Base-by-base conservation (phyloP, 2,329 filamentous ascomycete genomes). In the Penicillium palitans region DNA sequence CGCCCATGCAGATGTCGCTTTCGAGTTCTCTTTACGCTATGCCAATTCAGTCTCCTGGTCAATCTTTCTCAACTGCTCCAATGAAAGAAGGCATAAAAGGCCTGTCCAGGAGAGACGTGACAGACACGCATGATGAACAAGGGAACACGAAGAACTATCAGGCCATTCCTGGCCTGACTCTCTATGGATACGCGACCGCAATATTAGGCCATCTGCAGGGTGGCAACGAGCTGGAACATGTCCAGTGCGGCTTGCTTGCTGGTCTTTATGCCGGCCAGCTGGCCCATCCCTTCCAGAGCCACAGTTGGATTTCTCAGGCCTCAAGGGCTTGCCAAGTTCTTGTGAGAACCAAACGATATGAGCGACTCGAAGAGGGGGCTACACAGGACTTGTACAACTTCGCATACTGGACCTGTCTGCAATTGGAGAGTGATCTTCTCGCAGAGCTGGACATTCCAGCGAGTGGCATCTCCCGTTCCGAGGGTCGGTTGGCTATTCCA, bases 351-450 rank as follows among this genome's bases (percentile, higher is more conserved):
- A 72, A 70, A 57, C 76, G 75, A 13, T 76, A 76, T 57, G 64
- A 69, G 24, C 55, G 63, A 41, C 65, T 76, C 57, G 57, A 61
- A 29, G 69, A 73, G 15, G 68, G 69, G 2, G 60, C 64, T 6
- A 42, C 64, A 4, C 72, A 87, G 66, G 90, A 92, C 69, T 81
- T 88, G 57, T 80, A 89, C 37, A 80, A 89, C 15, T 83, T 96
- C 66, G 89, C 91, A 0, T 97, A 93, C 68, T 98, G 93, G 93
- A 95, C 93, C 8, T 96, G 91, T 71, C 79, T 97, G 62, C 93
- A 98, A 70, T 81, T 98, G 12, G 93, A 98, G 75, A 96, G 92
- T 74, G 93, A 98, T 73, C 91, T 98, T 46, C 83, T 97, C 47
- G 95, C 95, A 3, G 95, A 99, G 75, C 81, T 98, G 59, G 83